Evolutionary conservation across 2,329 filamentous ascomycete genomes (phyloP).

Genomic region (Fusarium fujikuroi): DNA sequence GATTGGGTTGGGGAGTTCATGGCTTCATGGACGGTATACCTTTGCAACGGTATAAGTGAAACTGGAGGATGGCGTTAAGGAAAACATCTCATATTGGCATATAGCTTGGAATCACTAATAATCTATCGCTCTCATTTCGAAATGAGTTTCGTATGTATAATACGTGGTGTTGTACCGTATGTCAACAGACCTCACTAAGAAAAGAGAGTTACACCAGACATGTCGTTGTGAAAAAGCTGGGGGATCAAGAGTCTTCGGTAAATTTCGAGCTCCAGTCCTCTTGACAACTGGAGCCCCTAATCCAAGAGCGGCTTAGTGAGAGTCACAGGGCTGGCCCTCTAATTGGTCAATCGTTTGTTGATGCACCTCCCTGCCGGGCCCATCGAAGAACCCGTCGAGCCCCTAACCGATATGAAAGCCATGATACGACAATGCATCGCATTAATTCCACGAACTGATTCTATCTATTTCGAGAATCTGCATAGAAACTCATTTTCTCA

Average conservation of each 20-base stretch:
- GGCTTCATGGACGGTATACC: not conserved
- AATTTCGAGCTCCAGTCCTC: conserved; percentile 15
- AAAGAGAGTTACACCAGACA: conserved; percentile 1
- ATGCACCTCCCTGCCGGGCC: not conserved
- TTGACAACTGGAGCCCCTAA: not conserved
- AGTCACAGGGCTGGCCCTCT: not conserved
- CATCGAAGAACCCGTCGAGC: not conserved
- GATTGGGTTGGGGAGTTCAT: not conserved
- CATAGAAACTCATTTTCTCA: not conserved
- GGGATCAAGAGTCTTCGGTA: conserved; percentile 27
- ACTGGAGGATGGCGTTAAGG: not conserved
- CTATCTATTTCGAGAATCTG: not conserved
- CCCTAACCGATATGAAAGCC: not conserved
- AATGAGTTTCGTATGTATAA: not conserved
- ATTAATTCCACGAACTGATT: not conserved
- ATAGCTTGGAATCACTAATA: not conserved
- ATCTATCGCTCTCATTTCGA: not conserved
- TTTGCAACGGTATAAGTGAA: not conserved
- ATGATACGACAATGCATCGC: not conserved
- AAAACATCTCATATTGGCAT: not conserved
- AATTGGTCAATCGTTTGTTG: not conserved
- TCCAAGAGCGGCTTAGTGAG: not conserved
- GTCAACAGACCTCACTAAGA: not conserved
- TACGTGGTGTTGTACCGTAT: not conserved
- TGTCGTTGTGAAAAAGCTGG: conserved; percentile 32